phyloP scores from a whole-genome alignment of 805 yeast species.

The Pichia eremophila region DNA sequence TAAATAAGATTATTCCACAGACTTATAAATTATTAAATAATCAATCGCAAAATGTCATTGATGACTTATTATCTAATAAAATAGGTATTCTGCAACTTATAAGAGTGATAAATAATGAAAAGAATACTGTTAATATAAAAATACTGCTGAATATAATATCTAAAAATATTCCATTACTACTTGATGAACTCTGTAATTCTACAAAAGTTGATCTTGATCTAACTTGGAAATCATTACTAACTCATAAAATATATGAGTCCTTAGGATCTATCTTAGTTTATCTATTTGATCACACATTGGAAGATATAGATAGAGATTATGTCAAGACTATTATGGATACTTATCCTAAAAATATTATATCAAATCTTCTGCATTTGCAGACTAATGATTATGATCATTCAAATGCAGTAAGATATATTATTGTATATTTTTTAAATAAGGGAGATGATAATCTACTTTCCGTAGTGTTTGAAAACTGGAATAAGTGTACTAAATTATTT shows the following conservation, averaged over 20 bases:
- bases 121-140: conserved; percentile 8
- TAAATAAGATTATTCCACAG: conserved; percentile 14
- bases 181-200: neutral
- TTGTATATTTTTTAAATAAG: neutral
- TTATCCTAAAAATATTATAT: neutral
- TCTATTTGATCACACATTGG: conserved; percentile 2
- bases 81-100: conserved; percentile 14
- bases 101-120: neutral
- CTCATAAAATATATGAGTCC: conserved; percentile 9
- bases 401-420: neutral
- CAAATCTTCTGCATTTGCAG: neutral
- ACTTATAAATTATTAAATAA: conserved; percentile 13
- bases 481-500: neutral
- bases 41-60: neutral
- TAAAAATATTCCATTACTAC: neutral
- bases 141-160: neutral
- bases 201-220: neutral
- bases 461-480: neutral
- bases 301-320: neutral
- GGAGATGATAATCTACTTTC: neutral
- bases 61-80: conserved; percentile 12
- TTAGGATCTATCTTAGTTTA: conserved; percentile 5
- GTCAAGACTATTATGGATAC: neutral
- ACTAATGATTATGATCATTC: neutral
- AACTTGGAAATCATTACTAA: conserved; percentile 9